Percentiles rank a stretch among this genome's conserved stretches.
Evolutionary conservation across 805 yeast species (phyloP).

Genomic region (Metschnikowia anglica): DNA sequence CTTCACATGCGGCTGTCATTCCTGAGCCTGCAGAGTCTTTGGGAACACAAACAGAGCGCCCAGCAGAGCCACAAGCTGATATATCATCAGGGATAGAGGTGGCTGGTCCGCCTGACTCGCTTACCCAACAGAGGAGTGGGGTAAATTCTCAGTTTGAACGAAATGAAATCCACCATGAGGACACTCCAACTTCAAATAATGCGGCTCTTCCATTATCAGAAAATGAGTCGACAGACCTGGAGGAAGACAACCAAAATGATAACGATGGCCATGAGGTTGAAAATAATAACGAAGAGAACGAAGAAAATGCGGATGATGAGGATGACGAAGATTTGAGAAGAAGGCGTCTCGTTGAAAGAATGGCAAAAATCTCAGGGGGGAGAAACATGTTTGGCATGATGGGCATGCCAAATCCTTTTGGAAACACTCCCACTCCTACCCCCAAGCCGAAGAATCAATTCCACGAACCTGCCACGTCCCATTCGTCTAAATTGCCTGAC

Average conservation of each 20-base stretch:
- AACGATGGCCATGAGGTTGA: not conserved
- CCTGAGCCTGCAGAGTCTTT: slow-evolving; percentile 10
- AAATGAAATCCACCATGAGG: not conserved
- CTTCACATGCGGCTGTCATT: slow-evolving; percentile 2
- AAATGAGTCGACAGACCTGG: not conserved
- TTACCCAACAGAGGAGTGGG: slow-evolving; percentile 1
- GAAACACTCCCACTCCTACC: slow-evolving; percentile 22
- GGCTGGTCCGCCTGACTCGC: not conserved
- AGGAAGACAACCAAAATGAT: not conserved
- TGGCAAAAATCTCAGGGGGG: slow-evolving; percentile 95
- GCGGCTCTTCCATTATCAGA: not conserved
- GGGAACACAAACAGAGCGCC: not conserved
- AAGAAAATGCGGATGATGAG: slow-evolving; percentile 19
- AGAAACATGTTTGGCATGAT: slow-evolving; percentile 76
- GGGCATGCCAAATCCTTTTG: slow-evolving; percentile 49
- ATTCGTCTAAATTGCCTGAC: not conserved
- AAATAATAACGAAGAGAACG: not conserved
- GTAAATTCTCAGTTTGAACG: not conserved
- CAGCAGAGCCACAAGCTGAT: not conserved
- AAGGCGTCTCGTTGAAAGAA: slow-evolving; percentile 78
- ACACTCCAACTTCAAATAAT: not conserved
- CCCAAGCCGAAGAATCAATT: slow-evolving; percentile 13
- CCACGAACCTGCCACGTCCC: slow-evolving; percentile 9
- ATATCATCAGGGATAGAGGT: not conserved
- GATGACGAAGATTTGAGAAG: slow-evolving; percentile 77